These are phyloP conservation scores for Fusarium armeniacum DNA, from an alignment of 2,329 filamentous ascomycete genomes.

Conservation along the genomic window DNA sequence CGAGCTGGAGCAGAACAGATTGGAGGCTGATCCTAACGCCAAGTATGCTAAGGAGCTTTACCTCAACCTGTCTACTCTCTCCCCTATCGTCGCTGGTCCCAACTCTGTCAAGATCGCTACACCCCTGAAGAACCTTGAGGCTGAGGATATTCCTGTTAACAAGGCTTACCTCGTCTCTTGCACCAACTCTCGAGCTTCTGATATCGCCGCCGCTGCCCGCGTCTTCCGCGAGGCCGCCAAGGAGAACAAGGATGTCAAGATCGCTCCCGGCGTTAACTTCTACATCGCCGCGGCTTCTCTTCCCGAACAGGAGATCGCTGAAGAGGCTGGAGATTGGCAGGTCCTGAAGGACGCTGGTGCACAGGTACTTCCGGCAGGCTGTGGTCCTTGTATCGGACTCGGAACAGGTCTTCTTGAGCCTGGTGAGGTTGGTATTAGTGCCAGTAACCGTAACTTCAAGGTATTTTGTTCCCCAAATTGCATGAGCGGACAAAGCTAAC, in stretches of 20 bases:
- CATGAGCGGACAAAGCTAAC: neutral
- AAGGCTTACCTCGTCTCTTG: conserved; percentile 91
- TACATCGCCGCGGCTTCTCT: conserved; percentile 91
- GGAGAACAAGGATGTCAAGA: conserved; percentile 74
- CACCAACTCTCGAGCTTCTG: conserved; percentile 86
- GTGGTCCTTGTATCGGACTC: conserved; percentile 88
- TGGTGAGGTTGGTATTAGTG: conserved; percentile 88
- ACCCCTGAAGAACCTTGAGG: conserved; percentile 79
- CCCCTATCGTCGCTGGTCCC: conserved; percentile 87
- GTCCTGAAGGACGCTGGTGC: conserved; percentile 85
- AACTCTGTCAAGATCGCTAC: conserved; percentile 92
- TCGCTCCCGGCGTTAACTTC: conserved; percentile 82
- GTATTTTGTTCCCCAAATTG: neutral
- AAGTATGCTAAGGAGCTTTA: conserved; percentile 87
- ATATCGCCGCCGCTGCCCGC: conserved; percentile 80
- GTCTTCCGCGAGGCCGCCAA: conserved; percentile 86
- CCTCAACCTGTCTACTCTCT: conserved; percentile 84
- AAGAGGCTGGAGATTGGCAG: conserved; percentile 89
- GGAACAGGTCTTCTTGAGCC: conserved; percentile 83
- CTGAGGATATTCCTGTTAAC: conserved; percentile 81
- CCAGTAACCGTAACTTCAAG: conserved; percentile 53
- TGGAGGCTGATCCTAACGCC: conserved; percentile 81
- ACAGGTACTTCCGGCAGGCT: conserved; percentile 76
- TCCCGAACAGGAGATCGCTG: conserved; percentile 80
- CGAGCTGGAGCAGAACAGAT: conserved; percentile 74